Conservation (phyloP, 148 eudicot genomes). For the Chenopodium formosanum region DNA sequence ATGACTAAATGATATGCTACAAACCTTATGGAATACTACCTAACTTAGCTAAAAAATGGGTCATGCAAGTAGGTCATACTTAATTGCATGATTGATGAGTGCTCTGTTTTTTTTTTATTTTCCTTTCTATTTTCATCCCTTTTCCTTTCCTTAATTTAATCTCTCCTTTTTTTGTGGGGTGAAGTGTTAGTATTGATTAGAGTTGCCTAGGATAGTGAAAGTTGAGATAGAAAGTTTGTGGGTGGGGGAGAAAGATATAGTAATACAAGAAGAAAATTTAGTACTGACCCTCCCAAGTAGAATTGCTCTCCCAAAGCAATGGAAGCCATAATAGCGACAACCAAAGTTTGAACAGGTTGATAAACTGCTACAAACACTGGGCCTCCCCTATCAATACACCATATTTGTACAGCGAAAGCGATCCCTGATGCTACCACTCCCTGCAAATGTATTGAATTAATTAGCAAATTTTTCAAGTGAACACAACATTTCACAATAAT, state of each 20-base stretch:
- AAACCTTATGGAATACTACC: constrained; percentile 28
- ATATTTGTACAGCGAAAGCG: constrained; percentile 99
- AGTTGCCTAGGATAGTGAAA: constrained; percentile 24
- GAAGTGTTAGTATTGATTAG: constrained; percentile 8
- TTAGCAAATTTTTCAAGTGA: constrained; percentile 10
- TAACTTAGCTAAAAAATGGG: constrained; percentile 23
- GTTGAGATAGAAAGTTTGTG: constrained; percentile 28
- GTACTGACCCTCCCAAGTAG: constrained; percentile 91
- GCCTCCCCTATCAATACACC: constrained; percentile 98
- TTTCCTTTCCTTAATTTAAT: not conserved
- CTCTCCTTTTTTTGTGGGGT: not conserved
- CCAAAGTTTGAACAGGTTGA: constrained; percentile 99
- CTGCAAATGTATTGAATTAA: constrained; percentile 38
- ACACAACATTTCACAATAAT: not conserved
- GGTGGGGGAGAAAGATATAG: constrained; percentile 20
- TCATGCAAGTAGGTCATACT: constrained; percentile 26
- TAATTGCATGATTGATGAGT: constrained; percentile 27
- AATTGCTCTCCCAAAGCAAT: constrained; percentile 86
- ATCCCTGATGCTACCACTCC: constrained; percentile 99
- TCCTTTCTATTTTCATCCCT: not conserved
- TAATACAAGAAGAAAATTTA: constrained; percentile 11
- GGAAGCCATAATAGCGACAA: constrained; percentile 93
- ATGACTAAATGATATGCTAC: not conserved
- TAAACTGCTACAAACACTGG: constrained; percentile 98
- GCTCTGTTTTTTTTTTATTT: not conserved